phyloP scores from a whole-genome alignment of 352 stramenopile species.

The Pythium myriotylum region DNA sequence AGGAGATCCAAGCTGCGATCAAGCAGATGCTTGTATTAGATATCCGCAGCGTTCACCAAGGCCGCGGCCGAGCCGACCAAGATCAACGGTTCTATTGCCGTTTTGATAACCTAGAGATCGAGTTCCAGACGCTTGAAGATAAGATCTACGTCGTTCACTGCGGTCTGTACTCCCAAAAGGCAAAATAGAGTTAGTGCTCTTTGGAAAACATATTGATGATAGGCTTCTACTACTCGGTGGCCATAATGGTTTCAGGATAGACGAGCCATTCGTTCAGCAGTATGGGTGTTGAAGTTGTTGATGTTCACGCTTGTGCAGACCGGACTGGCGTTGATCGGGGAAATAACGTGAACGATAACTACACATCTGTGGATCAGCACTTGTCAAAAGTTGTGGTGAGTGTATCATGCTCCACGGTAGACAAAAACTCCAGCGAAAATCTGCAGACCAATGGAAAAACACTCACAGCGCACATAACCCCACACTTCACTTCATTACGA shows the following conservation, averaged over 20 bases:
- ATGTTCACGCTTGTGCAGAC: slow-evolving; percentile 3
- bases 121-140: slow-evolving; percentile 73
- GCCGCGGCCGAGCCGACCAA: slow-evolving; percentile 53
- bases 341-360: too few relatives aligned
- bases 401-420: too few relatives aligned
- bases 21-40: slow-evolving; percentile 83
- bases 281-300: neutral
- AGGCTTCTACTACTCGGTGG: neutral
- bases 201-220: slow-evolving; percentile 3
- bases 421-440: too few relatives aligned
- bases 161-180: slow-evolving; percentile 29
- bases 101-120: slow-evolving; percentile 76
- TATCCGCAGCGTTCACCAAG: slow-evolving; percentile 83
- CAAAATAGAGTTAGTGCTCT: slow-evolving; percentile 8
- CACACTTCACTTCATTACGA: too few relatives aligned
- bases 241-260: neutral
- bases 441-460: too few relatives aligned
- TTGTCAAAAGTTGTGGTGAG: too few relatives aligned
- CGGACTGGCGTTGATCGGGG: too few relatives aligned
- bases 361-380: too few relatives aligned
- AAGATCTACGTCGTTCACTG: slow-evolving; percentile 69
- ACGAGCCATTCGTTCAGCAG: neutral
- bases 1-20: slow-evolving; percentile 63
- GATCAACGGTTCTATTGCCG: slow-evolving; percentile 71
- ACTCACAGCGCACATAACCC: too few relatives aligned